These are phyloP conservation scores for Cinnamomum micranthum DNA, from an alignment of 164 flowering plant genomes.

Conservation along the genomic window DNA sequence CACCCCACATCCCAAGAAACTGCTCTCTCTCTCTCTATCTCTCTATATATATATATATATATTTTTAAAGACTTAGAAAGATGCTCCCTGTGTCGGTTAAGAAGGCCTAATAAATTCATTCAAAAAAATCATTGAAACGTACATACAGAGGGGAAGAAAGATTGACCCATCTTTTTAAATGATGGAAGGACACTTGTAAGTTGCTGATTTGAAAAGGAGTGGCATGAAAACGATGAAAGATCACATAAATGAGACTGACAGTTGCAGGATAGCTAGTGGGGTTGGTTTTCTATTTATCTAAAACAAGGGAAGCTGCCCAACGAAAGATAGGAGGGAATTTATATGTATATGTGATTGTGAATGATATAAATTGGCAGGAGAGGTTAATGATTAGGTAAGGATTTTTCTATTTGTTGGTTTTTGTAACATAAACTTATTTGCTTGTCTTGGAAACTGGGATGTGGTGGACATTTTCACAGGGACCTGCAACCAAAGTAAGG, in stretches of 20 bases:
- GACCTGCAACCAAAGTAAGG: no score
- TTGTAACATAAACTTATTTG: no score
- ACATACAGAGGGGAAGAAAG: neutral
- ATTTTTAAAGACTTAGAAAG: neutral
- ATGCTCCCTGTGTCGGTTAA: neutral
- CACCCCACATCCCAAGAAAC: neutral
- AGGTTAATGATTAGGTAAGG: neutral
- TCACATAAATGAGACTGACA: neutral
- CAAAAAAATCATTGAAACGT: neutral
- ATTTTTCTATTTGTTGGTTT: no score
- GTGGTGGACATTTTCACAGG: neutral
- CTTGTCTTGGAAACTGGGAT: neutral
- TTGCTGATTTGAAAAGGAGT: neutral
- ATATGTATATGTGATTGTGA: neutral
- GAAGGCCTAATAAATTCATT: neutral
- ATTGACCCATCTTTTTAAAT: neutral
- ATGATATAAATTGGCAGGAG: neutral
- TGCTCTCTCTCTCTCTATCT: conserved; percentile 2
- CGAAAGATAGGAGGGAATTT: neutral
- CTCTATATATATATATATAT: no score
- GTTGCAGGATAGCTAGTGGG: neutral
- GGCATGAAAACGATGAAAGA: neutral
- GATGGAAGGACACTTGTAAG: neutral
- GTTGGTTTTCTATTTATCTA: neutral
- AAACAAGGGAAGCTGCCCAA: neutral